phyloP scores from a whole-genome alignment of 2,329 filamentous ascomycete genomes.

The Epichloe coenophiala region DNA sequence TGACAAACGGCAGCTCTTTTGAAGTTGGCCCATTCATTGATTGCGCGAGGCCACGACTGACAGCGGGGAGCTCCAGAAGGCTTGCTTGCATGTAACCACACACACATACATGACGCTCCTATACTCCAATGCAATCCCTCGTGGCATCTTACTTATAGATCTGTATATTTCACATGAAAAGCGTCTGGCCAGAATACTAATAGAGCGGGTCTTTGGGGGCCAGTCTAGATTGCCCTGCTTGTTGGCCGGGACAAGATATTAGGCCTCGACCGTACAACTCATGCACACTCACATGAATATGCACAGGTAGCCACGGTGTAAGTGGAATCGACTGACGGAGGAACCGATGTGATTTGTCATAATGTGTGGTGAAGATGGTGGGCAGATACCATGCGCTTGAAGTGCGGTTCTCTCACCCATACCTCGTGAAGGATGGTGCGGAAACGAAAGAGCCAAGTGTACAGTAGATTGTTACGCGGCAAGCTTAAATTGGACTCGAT shows the following conservation, averaged over 20 bases:
- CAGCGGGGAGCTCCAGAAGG: not conserved
- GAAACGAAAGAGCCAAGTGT: not conserved
- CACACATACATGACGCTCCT: not conserved
- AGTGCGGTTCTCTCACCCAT: not conserved
- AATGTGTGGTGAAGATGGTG: not conserved
- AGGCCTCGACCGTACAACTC: slow-evolving; percentile 2
- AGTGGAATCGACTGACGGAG: not conserved
- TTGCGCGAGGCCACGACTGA: not conserved
- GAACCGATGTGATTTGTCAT: slow-evolving; percentile 2
- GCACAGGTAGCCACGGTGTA: slow-evolving; percentile 2
- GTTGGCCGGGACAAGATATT: not conserved
- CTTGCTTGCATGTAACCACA: slow-evolving; percentile 3
- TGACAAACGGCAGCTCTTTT: slow-evolving; percentile 1
- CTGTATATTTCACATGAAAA: not conserved
- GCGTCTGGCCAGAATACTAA: not conserved
- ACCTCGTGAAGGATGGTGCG: not conserved
- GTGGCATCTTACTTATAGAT: not conserved
- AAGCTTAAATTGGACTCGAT: not conserved
- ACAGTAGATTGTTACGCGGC: not conserved
- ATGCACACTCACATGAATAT: slow-evolving; percentile 3
- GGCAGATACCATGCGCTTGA: not conserved
- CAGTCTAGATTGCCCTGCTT: not conserved
- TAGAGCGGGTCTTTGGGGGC: not conserved
- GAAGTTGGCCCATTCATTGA: not conserved
- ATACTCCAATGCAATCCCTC: not conserved